These are phyloP conservation scores for Strigomonas culicis DNA, from an alignment of 208 protist genomes.

Conservation along the genomic window DNA sequence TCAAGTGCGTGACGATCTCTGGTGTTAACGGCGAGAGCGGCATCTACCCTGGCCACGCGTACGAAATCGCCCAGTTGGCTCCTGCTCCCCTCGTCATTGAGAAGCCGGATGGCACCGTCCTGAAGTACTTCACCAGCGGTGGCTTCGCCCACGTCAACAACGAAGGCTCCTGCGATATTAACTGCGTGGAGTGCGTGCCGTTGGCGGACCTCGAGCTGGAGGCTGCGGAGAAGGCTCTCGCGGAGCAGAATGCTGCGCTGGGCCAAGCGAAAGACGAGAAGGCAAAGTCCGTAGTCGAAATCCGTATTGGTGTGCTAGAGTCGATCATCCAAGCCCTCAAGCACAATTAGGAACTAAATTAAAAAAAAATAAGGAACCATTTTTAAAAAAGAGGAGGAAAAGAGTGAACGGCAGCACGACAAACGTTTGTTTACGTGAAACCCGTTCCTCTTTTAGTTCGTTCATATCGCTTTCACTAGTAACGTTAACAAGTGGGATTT, in stretches of 20 bases:
- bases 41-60: conserved; percentile 86
- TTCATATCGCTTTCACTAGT: no score
- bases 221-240: conserved; percentile 78
- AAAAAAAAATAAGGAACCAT: conserved; percentile 12
- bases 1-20: conserved; percentile 82
- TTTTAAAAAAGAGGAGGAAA: background rate
- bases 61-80: conserved; percentile 81
- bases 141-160: conserved; percentile 92
- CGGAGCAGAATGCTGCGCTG: conserved; percentile 57
- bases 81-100: conserved; percentile 75
- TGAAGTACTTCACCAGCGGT: conserved; percentile 85
- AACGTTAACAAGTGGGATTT: no score
- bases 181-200: conserved; percentile 87
- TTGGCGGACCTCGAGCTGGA: conserved; percentile 74
- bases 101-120: conserved; percentile 60
- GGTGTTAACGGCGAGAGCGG: conserved; percentile 80
- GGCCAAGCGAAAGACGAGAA: conserved; percentile 74
- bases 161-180: conserved; percentile 89
- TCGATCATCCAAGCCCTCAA: conserved; percentile 56
- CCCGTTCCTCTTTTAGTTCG: no score
- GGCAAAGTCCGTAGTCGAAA: conserved; percentile 74
- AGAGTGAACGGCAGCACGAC: background rate
- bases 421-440: background rate
- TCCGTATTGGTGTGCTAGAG: conserved; percentile 79
- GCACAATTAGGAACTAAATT: background rate